Percentiles rank a stretch among this genome's conserved stretches.
Evolutionary conservation across 2,329 filamentous ascomycete species (phyloP).

Genomic region (Orbilia ellipsospora): DNA sequence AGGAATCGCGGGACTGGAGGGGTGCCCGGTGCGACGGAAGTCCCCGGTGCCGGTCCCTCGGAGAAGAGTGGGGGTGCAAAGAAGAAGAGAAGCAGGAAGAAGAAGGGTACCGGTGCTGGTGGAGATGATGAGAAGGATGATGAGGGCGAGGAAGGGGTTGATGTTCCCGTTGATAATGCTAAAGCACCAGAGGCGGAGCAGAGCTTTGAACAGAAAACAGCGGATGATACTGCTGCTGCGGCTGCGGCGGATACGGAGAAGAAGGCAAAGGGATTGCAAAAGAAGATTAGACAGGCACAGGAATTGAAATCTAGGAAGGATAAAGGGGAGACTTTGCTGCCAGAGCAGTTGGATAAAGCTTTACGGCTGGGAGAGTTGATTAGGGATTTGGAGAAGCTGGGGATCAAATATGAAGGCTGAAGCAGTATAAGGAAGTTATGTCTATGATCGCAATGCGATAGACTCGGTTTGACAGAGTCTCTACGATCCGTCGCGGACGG

Average conservation of each 20-base stretch:
- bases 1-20: slow-evolving; percentile 77
- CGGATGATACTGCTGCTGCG: slow-evolving; percentile 7
- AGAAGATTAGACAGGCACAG: slow-evolving; percentile 93
- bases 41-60: slow-evolving; percentile 63
- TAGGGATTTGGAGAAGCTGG: slow-evolving; percentile 83
- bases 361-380: slow-evolving; percentile 96
- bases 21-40: slow-evolving; percentile 76
- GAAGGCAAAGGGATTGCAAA: slow-evolving; percentile 88
- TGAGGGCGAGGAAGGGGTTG: slow-evolving; percentile 21
- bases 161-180: slow-evolving; percentile 47
- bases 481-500: neutral
- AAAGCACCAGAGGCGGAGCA: neutral
- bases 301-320: slow-evolving; percentile 93
- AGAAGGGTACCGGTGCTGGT: slow-evolving; percentile 58
- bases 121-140: slow-evolving; percentile 17
- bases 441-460: neutral
- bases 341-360: slow-evolving; percentile 96
- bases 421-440: neutral
- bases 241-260: slow-evolving; percentile 72
- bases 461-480: neutral
- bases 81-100: slow-evolving; percentile 66
- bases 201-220: neutral
- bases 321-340: slow-evolving; percentile 81
- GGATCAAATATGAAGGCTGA: slow-evolving; percentile 72
- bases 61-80: slow-evolving; percentile 57